Conservation (phyloP, 208 protist species). For the Trypanosoma mega region DNA sequence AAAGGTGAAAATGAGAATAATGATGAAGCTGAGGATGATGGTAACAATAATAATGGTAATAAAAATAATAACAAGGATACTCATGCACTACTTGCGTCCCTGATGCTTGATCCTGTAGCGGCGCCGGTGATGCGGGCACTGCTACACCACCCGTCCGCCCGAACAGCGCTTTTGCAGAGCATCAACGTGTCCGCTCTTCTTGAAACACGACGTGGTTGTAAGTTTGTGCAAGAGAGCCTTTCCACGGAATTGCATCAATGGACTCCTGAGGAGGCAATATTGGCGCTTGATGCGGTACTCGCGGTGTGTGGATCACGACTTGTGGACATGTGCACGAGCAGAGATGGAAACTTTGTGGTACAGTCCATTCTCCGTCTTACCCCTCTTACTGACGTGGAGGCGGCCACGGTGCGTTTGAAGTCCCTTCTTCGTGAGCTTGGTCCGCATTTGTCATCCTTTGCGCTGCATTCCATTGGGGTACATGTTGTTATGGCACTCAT, state of each 20-base stretch:
- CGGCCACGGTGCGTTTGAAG: constrained; percentile 22
- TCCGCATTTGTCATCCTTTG: constrained; percentile 43
- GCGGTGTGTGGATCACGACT: constrained; percentile 38
- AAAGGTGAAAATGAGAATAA: constrained; percentile 28
- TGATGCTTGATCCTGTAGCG: constrained; percentile 72
- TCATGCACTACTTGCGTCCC: constrained; percentile 50
- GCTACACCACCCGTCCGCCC: constrained; percentile 28
- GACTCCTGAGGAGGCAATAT: constrained; percentile 29
- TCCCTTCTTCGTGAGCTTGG: constrained; percentile 43
- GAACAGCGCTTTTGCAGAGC: constrained; percentile 39
- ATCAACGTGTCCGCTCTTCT: constrained; percentile 48
- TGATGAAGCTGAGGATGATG: constrained; percentile 8
- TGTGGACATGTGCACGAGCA: constrained; percentile 58
- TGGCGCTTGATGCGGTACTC: constrained; percentile 45
- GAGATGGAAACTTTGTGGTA: constrained; percentile 84
- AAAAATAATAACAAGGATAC: constrained; percentile 14
- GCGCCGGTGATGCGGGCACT: constrained; percentile 68
- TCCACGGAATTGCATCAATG: constrained; percentile 19
- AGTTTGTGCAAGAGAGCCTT: constrained; percentile 64
- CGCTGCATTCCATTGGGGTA: constrained; percentile 58
- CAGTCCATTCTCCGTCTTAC: constrained; percentile 61
- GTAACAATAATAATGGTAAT: constrained; percentile 13
- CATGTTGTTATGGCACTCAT: constrained; percentile 69
- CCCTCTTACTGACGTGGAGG: constrained; percentile 30
- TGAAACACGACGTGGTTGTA: constrained; percentile 64